Evolutionary conservation across 1,284 basidiomycete species (phyloP), one percentile per base, ranked within the genome.

Genomic region (Ceratobasidium sp.): DNA sequence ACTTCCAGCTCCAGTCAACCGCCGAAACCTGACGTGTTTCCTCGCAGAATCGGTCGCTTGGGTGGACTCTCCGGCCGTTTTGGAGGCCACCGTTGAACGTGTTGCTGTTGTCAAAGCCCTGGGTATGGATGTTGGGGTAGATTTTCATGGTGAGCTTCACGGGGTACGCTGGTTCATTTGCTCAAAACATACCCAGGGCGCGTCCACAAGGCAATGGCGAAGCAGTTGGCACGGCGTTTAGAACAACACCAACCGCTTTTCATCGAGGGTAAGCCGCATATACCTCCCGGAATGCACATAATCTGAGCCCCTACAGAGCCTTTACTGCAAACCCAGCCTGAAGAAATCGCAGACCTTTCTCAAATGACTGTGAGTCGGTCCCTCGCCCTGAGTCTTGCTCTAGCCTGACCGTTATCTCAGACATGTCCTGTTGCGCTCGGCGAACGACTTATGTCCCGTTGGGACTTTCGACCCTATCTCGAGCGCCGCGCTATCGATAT

Each of bases 151-250:
- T 41, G 84, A 50, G 79, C 35, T 33, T n/a, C n/a, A 30, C 14
- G 16, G 50, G 33, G 48, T 30, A 12, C 2, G 52, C 12, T 64
- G 33, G 27, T 66, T 46, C 27, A 10, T n/a, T 65, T 0, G 23
- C 48, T 38, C 67, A 65, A 89, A 30, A 88, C 10, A 83, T 91
- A 91, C 82, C 90, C 79, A 78, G 90, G 90, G 33, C 86, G 91
- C 20, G 86, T 94, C 33, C 92, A 94, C 83, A 92, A 92, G 81
- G 88, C 90, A 7, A 92, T 94, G 88, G 92, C 92, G n/a, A 93
- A 91, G 82, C 93, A 93, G 82, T 88, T 94, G 14, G 92, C 90
- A 3, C 88, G 87, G 78, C 84, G 89, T 2, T 87, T 94, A 4
- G 92, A 93, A 80, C 90, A 90, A 7, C 87, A 91, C 74, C 86